Base-by-base conservation (phyloP, 495 filamentous ascomycete species). In the Penicillium canescens region DNA sequence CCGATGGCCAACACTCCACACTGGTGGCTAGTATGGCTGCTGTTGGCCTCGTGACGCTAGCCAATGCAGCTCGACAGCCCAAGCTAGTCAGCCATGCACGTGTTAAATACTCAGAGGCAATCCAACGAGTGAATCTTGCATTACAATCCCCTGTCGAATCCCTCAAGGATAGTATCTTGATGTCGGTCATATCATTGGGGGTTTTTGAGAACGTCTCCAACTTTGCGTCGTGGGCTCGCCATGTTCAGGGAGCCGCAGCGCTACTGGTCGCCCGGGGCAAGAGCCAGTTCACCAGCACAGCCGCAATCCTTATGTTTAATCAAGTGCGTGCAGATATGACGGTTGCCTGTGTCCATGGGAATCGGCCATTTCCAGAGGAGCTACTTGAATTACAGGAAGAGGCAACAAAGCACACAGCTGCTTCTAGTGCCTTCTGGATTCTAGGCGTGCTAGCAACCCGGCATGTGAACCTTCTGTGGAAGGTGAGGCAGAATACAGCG, bases 121-220 rank as follows among this genome's bases (percentile, higher is more conserved):
- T 78, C 24, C 54, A 59, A 18, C 43, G 61, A 18, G 72, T 73
- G 6, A 86, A 84, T 55, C 50, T 59, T 20, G 82, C 82, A 3
- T 57, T 86, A 14, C 60, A 69, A 28, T 72, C 76, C 14, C 79
- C 80, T 0, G 53, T 48, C 10, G 79, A 83, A 37, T 78, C 76
- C n/a, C 61, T 76, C 56, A 80, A 82, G 56, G 82, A 86, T 55
- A 80, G 71, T 46, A 86, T 80, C 12, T 69, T 86, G 62, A 78
- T 84, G 51, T 72, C 78, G 6, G 72, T 82, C 13, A 76, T 86
- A 24, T 78, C 82, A 18, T 67, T 86, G 12, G 75, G 78, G 16
- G 62, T 83, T 2, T 86, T 82, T 46, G 81, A 84, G 65, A 77
- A 79, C 53, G 71, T 79, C 44, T 69, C 76, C 8, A 70, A 75